Conservation (phyloP, 2,329 filamentous ascomycete species). For the Basipetospora sp. region DNA sequence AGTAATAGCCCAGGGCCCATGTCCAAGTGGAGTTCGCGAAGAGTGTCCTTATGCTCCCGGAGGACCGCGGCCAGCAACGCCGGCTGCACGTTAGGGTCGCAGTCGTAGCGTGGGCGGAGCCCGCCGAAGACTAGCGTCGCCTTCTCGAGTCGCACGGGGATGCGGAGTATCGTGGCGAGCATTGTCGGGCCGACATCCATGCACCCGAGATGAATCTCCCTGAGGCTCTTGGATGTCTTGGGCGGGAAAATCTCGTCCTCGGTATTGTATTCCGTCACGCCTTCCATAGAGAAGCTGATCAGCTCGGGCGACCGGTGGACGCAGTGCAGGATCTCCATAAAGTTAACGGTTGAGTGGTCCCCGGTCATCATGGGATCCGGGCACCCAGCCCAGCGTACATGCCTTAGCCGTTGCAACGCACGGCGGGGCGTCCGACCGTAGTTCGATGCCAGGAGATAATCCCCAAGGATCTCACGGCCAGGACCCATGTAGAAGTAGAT, state of each 20-base stretch:
- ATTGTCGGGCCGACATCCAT: constrained; percentile 4
- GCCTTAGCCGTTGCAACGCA: constrained; percentile 4
- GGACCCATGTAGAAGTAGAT: background rate
- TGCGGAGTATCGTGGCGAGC: constrained; percentile 8
- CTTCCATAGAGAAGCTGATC: constrained; percentile 6
- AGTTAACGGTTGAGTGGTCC: constrained; percentile 3
- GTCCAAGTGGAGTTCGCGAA: constrained; percentile 8
- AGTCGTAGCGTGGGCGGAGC: background rate
- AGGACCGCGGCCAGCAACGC: constrained; percentile 8
- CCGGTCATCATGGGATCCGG: background rate
- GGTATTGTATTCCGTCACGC: constrained; percentile 6
- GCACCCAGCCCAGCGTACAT: background rate
- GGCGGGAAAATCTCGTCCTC: constrained; percentile 5
- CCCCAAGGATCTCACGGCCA: background rate
- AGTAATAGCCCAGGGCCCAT: background rate
- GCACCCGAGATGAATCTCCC: constrained; percentile 6
- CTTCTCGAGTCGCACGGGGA: constrained; percentile 7
- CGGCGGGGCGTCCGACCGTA: constrained; percentile 4
- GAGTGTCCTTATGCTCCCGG: constrained; percentile 4
- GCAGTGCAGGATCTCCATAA: constrained; percentile 5
- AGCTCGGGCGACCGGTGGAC: constrained; percentile 8
- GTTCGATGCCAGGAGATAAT: constrained; percentile 7
- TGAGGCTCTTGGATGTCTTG: constrained; percentile 3
- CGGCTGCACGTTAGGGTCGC: background rate
- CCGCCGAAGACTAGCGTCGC: constrained; percentile 4